Percentiles rank a stretch among this genome's conserved stretches.
Evolutionary conservation across 177 flowering plant genomes (phyloP).

Genomic region (Vitis hybrid): DNA sequence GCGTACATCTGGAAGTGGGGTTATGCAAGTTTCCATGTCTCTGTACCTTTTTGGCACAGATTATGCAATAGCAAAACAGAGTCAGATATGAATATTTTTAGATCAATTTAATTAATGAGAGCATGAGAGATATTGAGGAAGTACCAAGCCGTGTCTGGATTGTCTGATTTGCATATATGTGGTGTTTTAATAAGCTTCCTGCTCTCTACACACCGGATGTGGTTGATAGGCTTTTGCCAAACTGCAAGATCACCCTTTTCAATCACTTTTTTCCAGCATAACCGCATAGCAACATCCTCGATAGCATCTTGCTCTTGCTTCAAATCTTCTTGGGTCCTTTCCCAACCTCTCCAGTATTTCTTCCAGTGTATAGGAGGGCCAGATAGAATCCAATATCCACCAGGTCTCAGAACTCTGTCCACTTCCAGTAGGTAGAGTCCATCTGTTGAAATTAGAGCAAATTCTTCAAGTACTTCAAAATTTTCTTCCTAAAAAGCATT

Average conservation of each 20-base stretch:
- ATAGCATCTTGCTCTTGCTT: constrained; percentile 78
- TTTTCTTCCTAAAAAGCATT: neutral
- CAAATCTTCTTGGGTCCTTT: constrained; percentile 78
- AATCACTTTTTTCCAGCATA: constrained; percentile 82
- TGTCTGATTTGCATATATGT: constrained; percentile 72
- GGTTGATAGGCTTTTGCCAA: constrained; percentile 88
- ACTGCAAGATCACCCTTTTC: constrained; percentile 75
- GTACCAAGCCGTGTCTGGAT: constrained; percentile 77
- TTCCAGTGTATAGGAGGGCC: constrained; percentile 91
- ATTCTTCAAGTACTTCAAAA: neutral
- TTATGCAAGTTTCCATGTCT: constrained; percentile 81
- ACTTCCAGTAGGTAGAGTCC: constrained; percentile 80
- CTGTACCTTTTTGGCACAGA: constrained; percentile 52
- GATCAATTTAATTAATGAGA: neutral
- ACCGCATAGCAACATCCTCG: constrained; percentile 60
- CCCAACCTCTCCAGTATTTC: constrained; percentile 89
- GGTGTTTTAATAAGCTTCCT: constrained; percentile 46
- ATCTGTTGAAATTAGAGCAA: constrained; percentile 33
- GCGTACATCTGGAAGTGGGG: constrained; percentile 75
- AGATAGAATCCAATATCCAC: constrained; percentile 92
- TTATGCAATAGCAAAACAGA: neutral
- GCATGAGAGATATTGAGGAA: constrained; percentile 5
- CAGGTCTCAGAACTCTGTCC: constrained; percentile 84
- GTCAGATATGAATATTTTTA: neutral
- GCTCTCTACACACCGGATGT: constrained; percentile 57